phyloP scores from a whole-genome alignment of 768 basidiomycete species.

The Naganishia randhawae region DNA sequence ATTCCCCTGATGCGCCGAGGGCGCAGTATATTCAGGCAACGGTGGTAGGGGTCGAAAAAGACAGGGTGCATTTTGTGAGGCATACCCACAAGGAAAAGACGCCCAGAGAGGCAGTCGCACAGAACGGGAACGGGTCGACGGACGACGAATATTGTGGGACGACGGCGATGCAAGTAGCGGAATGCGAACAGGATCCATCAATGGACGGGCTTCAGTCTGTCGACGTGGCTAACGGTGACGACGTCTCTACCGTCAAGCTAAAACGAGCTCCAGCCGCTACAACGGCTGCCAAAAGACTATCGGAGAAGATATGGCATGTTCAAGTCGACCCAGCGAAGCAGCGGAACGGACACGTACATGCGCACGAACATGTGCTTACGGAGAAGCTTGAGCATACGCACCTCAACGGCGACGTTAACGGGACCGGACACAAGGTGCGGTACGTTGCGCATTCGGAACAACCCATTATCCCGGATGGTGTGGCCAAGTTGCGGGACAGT shows the following conservation, averaged over 20 bases:
- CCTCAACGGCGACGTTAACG: not conserved
- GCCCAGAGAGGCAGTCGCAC: not conserved
- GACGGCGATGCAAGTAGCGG: constrained; percentile 19
- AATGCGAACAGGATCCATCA: constrained; percentile 10
- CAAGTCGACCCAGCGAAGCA: not conserved
- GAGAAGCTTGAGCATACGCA: constrained; percentile 14
- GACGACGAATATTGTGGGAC: constrained; percentile 13
- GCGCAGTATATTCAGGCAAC: constrained; percentile 29
- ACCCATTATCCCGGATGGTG: not conserved
- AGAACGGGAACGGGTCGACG: not conserved
- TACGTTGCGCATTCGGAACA: constrained; percentile 18
- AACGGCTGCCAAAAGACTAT: no score
- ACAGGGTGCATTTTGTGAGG: constrained; percentile 19
- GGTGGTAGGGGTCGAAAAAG: constrained; percentile 20
- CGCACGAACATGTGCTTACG: constrained; percentile 14
- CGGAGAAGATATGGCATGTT: constrained; percentile 1
- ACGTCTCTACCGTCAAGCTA: constrained; percentile 12
- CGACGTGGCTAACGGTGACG: not conserved
- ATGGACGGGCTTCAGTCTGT: not conserved
- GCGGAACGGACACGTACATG: constrained; percentile 6
- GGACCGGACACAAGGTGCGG: constrained; percentile 3
- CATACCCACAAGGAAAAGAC: constrained; percentile 18
- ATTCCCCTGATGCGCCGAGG: constrained; percentile 13
- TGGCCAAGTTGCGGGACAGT: constrained; percentile 10
- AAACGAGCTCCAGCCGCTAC: not conserved